Conservation (phyloP, 306 rosid genomes). For the Prosopis cineraria region DNA sequence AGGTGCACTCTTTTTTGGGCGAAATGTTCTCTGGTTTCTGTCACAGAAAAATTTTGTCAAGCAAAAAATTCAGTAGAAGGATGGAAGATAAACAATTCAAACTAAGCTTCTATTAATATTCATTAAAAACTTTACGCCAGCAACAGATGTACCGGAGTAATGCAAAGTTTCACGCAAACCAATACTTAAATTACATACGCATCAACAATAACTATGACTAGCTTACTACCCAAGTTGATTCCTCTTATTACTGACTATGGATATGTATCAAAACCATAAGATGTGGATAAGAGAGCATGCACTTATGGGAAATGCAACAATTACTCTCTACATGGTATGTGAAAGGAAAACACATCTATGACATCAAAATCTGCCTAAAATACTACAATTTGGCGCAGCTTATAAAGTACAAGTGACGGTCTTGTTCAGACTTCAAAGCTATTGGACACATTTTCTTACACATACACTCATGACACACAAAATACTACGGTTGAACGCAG, state of each 20-base stretch:
- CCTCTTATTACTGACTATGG: neutral
- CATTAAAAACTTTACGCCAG: conserved; percentile 14
- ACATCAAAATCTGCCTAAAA: too few relatives aligned
- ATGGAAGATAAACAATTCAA: conserved; percentile 27
- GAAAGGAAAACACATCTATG: neutral
- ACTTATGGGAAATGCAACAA: conserved; percentile 1
- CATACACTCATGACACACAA: neutral
- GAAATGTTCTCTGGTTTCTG: conserved; percentile 98
- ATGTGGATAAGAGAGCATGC: neutral
- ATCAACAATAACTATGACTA: neutral
- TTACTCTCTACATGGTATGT: neutral
- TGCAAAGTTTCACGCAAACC: conserved; percentile 33
- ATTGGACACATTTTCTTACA: neutral
- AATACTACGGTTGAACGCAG: neutral
- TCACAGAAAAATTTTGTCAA: conserved; percentile 40
- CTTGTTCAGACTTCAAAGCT: neutral
- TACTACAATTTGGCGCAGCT: too few relatives aligned
- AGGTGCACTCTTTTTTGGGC: conserved; percentile 95
- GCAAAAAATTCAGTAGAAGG: conserved; percentile 13
- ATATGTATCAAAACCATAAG: neutral
- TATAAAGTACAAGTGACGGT: too few relatives aligned
- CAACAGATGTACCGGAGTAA: conserved; percentile 2
- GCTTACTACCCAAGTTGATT: neutral
- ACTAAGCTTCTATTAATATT: conserved; percentile 18
- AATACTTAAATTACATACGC: conserved; percentile 26